Conservation (phyloP, 1,139 yeast genomes). For the Yamadazyma sp. region DNA sequence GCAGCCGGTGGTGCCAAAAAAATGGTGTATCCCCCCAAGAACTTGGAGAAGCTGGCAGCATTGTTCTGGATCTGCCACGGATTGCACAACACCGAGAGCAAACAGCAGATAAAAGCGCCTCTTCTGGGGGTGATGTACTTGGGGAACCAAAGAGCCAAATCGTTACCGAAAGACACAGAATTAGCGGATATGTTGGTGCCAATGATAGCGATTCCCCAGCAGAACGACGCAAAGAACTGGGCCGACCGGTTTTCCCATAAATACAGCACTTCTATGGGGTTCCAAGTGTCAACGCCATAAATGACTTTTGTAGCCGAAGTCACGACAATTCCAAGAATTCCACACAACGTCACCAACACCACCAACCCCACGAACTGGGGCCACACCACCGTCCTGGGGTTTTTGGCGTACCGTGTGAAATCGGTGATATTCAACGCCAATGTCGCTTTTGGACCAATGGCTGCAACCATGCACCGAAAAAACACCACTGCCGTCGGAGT, state of each 20-base stretch:
- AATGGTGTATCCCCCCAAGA: conserved; percentile 14
- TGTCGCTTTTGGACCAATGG: conserved; percentile 30
- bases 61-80: conserved; percentile 16
- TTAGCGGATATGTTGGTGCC: conserved; percentile 24
- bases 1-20: conserved; percentile 15
- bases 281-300: conserved; percentile 26
- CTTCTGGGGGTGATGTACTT: conserved; percentile 43
- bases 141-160: conserved; percentile 28
- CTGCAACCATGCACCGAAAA: conserved; percentile 20
- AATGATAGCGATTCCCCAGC: conserved; percentile 29
- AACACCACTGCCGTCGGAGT: conserved; percentile 23
- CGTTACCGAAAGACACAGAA: conserved; percentile 29
- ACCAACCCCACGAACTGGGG: conserved; percentile 30
- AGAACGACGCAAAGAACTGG: conserved; percentile 28
- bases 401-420: conserved; percentile 27
- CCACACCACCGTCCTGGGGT: conserved; percentile 21
- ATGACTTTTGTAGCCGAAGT: conserved; percentile 15
- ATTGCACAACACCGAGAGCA: conserved; percentile 26
- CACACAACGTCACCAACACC: conserved; percentile 17
- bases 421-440: conserved; percentile 31
- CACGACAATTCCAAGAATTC: conserved; percentile 13
- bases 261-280: conserved; percentile 29
- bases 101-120: conserved; percentile 47
- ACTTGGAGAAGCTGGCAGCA: conserved; percentile 12
- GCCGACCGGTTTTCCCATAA: conserved; percentile 36